Evolutionary conservation across 148 eudicot genomes (phyloP).

Genomic region (Cornus kousa): DNA sequence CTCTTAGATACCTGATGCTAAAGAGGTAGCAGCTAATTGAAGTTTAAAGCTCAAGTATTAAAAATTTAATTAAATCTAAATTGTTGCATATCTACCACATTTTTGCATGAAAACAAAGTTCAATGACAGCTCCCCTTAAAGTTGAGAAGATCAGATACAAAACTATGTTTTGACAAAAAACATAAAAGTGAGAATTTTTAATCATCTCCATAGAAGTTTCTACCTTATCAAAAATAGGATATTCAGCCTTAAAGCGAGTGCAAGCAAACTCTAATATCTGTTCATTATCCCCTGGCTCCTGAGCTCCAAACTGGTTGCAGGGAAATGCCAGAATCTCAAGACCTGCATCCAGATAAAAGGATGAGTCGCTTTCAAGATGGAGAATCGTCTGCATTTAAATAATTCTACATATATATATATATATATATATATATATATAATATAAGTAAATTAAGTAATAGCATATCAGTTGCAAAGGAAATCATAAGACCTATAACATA

Average conservation of each 20-base stretch:
- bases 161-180: not conserved
- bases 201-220: not conserved
- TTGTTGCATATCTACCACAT: too few relatives aligned
- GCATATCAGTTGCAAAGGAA: not conserved
- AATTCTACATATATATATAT: not conserved
- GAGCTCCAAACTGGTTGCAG: conserved; percentile 66
- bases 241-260: conserved; percentile 70
- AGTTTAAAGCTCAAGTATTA: not conserved
- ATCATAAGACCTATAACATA: not conserved
- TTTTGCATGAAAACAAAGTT: not conserved
- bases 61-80: too few relatives aligned
- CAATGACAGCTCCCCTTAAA: not conserved
- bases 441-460: too few relatives aligned
- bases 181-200: not conserved
- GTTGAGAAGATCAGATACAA: not conserved
- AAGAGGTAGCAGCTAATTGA: not conserved
- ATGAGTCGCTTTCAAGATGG: not conserved
- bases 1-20: not conserved
- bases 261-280: conserved; percentile 61
- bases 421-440: too few relatives aligned
- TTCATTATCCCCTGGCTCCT: conserved; percentile 67
- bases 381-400: too few relatives aligned
- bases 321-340: conserved; percentile 70
- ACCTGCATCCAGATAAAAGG: conserved; percentile 24
- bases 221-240: conserved; percentile 65